These are phyloP conservation scores for Botrytis fragariae DNA, from an alignment of 2,329 filamentous ascomycete genomes.

Conservation along the genomic window DNA sequence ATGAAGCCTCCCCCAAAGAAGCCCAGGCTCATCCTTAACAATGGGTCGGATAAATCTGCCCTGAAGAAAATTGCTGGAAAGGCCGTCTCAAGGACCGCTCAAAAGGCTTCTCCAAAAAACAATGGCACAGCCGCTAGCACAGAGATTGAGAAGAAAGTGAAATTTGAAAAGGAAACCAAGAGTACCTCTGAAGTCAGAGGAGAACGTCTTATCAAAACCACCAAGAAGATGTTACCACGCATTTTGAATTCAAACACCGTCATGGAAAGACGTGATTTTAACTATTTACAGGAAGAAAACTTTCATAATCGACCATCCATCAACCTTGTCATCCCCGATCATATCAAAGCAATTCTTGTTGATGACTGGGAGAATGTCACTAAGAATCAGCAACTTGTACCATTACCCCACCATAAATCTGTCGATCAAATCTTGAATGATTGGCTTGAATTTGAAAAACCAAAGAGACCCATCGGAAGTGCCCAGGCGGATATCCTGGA, in stretches of 20 bases:
- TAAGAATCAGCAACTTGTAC: conserved; percentile 87
- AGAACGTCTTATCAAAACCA: conserved; percentile 9
- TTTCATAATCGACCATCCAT: conserved; percentile 84
- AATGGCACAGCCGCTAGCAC: not conserved
- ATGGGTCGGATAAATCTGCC: not conserved
- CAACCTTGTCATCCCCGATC: conserved; percentile 81
- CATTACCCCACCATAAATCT: conserved; percentile 73
- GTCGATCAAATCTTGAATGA: conserved; percentile 77
- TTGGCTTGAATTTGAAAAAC: conserved; percentile 69
- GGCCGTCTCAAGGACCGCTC: not conserved
- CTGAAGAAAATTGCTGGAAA: not conserved
- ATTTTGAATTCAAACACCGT: not conserved
- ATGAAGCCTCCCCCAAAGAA: conserved; percentile 7
- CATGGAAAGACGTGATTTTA: conserved; percentile 13
- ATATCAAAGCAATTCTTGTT: conserved; percentile 86
- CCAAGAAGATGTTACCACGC: conserved; percentile 12
- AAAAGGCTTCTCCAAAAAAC: not conserved
- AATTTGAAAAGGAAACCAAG: not conserved
- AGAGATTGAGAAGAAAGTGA: not conserved
- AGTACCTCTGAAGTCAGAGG: conserved; percentile 17
- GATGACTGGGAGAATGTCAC: conserved; percentile 99
- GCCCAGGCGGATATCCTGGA: conserved; percentile 82
- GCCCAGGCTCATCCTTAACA: not conserved
- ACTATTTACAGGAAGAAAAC: conserved; percentile 69
- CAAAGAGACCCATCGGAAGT: conserved; percentile 62